Evolutionary conservation across 2,329 filamentous ascomycete genomes (phyloP), one percentile per base, ranked within the genome.

Genomic region (Colletotrichum eremochloae): DNA sequence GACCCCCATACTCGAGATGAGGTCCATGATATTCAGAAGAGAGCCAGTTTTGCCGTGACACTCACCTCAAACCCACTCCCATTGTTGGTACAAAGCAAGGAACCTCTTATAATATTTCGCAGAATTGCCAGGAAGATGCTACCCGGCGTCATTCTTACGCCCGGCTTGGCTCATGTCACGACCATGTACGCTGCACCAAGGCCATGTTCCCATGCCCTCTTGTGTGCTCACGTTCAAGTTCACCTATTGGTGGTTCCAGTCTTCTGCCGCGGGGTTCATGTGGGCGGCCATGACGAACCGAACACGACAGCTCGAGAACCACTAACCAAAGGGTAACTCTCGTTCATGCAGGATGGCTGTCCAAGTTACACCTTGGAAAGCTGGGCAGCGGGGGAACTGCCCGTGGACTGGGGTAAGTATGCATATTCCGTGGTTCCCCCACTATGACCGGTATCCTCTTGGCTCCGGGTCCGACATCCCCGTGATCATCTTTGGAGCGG

Each of bases 311-410:
- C 44, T 18, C 4, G 50, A 57, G 56, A 42, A 36, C 11, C 33
- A 67, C 57, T 31, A 55, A n/a, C 24, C 24, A 33, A 42, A 31
- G n/a, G 42, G 50, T 50, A 6, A 31, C 38, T 14, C 63, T 67
- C 57, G 67, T 62, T 56, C 55, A 67, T 62, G 68, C 68, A 57
- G 40, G 50, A 12, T 40, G 24, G 33, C 20, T 52, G 56, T 46
- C 40, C 46, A 42, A 15, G 24, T 42, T 42, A 42, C 40, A 60
- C 2, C 57, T 29, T n/a, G 5, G 9, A 33, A 70, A 33, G n/a
- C 67, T 70, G 62, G 68, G 68, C 68, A 71, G 68, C 63, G 63
- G 68, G 67, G 67, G 29, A 60, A 52, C 20, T 15, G 24, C n/a
- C 11, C 29, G 50, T 36, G 15, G 29, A 64, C 65, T 46, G 48